Evolutionary conservation across 345 rosid species (phyloP), one percentile per base, ranked within the genome.

Genomic region (Orychophragmus violaceus): DNA sequence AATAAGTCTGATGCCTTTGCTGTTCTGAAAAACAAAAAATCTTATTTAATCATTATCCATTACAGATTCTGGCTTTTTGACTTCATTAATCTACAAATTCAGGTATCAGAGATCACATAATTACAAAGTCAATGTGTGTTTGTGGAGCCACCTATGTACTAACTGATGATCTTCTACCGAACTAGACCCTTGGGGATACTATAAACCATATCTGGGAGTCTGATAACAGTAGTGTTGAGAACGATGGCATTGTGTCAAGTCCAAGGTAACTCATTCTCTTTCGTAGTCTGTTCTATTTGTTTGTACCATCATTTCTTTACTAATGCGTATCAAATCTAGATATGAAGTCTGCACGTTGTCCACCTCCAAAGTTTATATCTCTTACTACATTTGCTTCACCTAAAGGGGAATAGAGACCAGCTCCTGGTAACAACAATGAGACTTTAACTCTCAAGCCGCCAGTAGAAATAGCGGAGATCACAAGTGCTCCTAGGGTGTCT

Each of bases 91-190:
- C n/a, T n/a, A 51, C 67, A 37, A 29, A n/a, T n/a, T n/a, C 78
- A 92, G 97, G 98, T 77, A 90, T 93, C 45, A 86, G 97, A 78
- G 87, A 86, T 66, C 69, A 82, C 46, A 88, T 90, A 50, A 86
- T 90, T n/a, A n/a, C 87, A 7, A 86, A 80, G 70, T 77, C 85
- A 32, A 74, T 71, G 83, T 90, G 98, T 71, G 82, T 88, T 13
- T 93, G 97, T 82, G 90, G 94, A 53, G 91, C 81, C 6, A 74
- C 86, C 64, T 73, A 86, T 76, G 76, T 88, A 55, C 85, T 88
- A 10, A 97, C 98, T 4, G 97, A 93, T 64, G 97, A 93, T 80
- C 98, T 92, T 76, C 81, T 89, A 64, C 98, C 97, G 35, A 92
- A 92, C 70, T 87, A 89, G 83, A 89, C 96, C 12, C 83, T 93